A percentile compares a stretch with the other conserved stretches of the same genome.
phyloP scores from a whole-genome alignment of 768 basidiomycete genomes.

The Boletus pseudopeckii region DNA sequence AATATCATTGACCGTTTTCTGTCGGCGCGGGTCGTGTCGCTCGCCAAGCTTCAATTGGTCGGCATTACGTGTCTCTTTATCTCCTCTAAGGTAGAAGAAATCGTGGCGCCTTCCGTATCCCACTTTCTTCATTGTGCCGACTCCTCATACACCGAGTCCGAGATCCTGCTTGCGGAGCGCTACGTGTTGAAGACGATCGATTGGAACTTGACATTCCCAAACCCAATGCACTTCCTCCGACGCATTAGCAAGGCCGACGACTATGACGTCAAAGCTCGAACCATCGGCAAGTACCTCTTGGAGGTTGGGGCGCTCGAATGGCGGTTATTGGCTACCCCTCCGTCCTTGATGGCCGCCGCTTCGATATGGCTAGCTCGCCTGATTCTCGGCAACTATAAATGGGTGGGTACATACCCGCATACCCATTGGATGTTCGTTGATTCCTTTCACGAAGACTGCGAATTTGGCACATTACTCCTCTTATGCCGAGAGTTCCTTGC shows the following conservation, averaged over 20 bases:
- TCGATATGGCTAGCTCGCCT: constrained; percentile 83
- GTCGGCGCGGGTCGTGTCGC: constrained; percentile 65
- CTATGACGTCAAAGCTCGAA: constrained; percentile 81
- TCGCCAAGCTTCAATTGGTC: constrained; percentile 87
- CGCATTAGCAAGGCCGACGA: constrained; percentile 92
- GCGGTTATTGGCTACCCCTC: constrained; percentile 67
- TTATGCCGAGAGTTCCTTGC: constrained; percentile 74
- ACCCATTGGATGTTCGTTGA: not conserved
- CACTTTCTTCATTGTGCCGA: constrained; percentile 83
- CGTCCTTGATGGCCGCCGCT: constrained; percentile 79
- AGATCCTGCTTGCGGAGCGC: constrained; percentile 85
- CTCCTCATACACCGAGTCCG: constrained; percentile 67
- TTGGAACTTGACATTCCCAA: constrained; percentile 84
- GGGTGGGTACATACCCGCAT: constrained; percentile 57
- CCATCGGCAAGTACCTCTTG: constrained; percentile 86
- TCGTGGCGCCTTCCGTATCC: constrained; percentile 76
- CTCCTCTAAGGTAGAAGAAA: constrained; percentile 91
- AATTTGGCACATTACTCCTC: constrained; percentile 87
- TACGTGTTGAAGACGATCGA: constrained; percentile 84
- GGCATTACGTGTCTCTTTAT: constrained; percentile 86
- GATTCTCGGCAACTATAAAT: constrained; percentile 73
- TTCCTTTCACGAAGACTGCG: constrained; percentile 51
- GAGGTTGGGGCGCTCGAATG: constrained; percentile 84
- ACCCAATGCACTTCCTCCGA: constrained; percentile 85
- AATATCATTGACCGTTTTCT: constrained; percentile 84